These are phyloP conservation scores for Talaromyces proteolyticus DNA, from an alignment of 495 filamentous ascomycete genomes.

Conservation along the genomic window DNA sequence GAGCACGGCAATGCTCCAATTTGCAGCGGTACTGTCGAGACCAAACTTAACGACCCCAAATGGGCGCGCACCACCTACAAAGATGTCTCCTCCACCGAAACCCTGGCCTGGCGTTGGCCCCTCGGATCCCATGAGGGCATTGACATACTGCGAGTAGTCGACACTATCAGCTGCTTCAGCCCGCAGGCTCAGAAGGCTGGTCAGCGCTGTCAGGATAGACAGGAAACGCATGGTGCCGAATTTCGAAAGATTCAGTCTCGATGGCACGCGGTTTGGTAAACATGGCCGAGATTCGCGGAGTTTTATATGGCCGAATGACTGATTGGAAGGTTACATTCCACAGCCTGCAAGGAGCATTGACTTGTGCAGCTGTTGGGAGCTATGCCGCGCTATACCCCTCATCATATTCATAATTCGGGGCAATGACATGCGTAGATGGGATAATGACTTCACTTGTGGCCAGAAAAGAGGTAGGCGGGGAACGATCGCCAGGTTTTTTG, in stretches of 20 bases:
- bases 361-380: background rate
- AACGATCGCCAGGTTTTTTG: too few species aligned
- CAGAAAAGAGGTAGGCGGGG: too few species aligned
- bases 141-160: conserved; percentile 44
- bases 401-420: too few species aligned
- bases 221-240: background rate
- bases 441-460: too few species aligned
- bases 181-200: too few species aligned
- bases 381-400: too few species aligned
- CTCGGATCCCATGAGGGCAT: conserved; percentile 30
- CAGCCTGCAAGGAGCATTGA: background rate
- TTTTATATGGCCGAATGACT: background rate
- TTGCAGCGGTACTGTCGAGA: conserved; percentile 51
- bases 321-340: background rate
- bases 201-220: background rate
- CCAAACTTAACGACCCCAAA: conserved; percentile 66
- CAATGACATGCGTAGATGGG: too few species aligned
- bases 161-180: conserved; percentile 6
- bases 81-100: conserved; percentile 57
- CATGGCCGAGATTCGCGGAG: too few species aligned
- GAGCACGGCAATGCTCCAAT: conserved; percentile 37
- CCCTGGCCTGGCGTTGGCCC: conserved; percentile 23
- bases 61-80: conserved; percentile 57
- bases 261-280: too few species aligned
- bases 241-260: too few species aligned